phyloP scores from a whole-genome alignment of 257 asterid genomes.

The Ophiorrhiza pumila region DNA sequence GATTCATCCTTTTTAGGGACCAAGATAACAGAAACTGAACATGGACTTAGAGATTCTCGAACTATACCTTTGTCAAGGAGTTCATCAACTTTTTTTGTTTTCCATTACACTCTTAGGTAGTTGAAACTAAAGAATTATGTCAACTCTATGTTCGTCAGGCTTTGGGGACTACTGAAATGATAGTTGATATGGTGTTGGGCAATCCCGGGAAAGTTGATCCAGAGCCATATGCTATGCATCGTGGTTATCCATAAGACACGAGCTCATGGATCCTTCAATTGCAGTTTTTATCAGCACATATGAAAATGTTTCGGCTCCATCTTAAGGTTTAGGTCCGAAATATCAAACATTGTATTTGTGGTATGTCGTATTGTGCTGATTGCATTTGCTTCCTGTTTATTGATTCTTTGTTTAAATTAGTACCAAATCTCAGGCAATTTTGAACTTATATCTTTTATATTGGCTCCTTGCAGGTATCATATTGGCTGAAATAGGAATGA shows the following conservation, averaged over 20 bases:
- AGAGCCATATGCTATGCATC: constrained; percentile 52
- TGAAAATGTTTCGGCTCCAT: background rate
- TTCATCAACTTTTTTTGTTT: too few species aligned
- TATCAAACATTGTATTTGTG: background rate
- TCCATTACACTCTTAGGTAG: background rate
- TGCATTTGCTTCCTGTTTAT: background rate
- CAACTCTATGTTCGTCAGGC: constrained; percentile 44
- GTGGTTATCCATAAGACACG: constrained; percentile 5
- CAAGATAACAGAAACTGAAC: too few species aligned
- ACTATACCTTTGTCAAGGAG: too few species aligned
- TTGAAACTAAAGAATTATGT: constrained; percentile 6
- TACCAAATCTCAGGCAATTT: background rate
- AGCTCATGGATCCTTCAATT: background rate
- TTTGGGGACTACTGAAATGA: constrained; percentile 92
- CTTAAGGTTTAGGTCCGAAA: background rate
- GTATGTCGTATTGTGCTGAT: background rate
- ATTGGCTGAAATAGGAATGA: background rate
- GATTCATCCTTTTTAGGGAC: too few species aligned
- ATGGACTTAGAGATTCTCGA: too few species aligned
- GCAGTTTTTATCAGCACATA: background rate
- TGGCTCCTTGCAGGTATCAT: background rate
- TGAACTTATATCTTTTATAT: background rate
- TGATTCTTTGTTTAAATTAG: background rate
- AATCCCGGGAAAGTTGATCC: constrained; percentile 63
- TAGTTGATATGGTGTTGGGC: constrained; percentile 71